Evolutionary conservation across 441 rosid species (phyloP).

Genomic region (Macaranga tanarius): DNA sequence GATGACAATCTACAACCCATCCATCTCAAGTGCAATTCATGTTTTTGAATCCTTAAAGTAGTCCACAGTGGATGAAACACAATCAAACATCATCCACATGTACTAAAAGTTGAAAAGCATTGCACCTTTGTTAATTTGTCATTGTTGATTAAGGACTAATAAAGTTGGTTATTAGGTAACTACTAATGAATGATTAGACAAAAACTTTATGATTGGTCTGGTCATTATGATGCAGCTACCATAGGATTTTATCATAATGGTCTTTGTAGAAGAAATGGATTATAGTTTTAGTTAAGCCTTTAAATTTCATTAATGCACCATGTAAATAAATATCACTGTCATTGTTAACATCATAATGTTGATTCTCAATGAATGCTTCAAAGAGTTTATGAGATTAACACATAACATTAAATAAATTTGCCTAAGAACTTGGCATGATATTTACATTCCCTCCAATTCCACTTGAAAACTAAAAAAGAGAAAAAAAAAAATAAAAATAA

Average conservation of each 20-base stretch:
- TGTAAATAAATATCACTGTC: background rate
- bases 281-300: background rate
- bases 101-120: constrained; percentile 13
- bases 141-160: constrained; percentile 14
- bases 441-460: too few relatives aligned
- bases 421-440: background rate
- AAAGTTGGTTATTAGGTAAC: constrained; percentile 12
- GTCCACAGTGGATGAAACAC: constrained; percentile 1
- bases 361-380: background rate
- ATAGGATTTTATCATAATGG: background rate
- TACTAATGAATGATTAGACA: constrained; percentile 1
- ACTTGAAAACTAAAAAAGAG: too few relatives aligned
- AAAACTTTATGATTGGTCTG: constrained; percentile 2
- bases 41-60: constrained; percentile 13
- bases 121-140: background rate
- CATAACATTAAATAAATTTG: background rate
- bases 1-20: constrained; percentile 16
- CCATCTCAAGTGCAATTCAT: constrained; percentile 7
- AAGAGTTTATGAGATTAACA: background rate
- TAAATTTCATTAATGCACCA: background rate
- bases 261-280: background rate
- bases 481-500: too few relatives aligned
- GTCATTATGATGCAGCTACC: background rate
- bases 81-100: constrained; percentile 11
- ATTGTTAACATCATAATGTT: background rate